Evolutionary conservation across 257 asterid genomes (phyloP).

Genomic region (Solanum etuberosum): DNA sequence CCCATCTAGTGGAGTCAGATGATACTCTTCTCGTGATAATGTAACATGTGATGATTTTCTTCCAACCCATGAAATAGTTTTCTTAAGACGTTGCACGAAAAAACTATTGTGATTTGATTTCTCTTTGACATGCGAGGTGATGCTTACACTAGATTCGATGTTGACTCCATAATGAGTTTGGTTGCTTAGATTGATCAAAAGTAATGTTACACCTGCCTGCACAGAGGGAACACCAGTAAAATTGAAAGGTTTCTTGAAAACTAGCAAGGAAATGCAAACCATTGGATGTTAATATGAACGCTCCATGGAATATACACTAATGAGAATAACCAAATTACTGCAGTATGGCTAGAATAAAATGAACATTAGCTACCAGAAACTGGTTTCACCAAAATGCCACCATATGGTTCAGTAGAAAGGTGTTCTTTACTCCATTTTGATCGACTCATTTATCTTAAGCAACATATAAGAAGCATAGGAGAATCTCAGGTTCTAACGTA

Average conservation of each 20-base stretch:
- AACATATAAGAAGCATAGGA: neutral
- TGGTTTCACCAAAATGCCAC: neutral
- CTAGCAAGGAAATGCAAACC: neutral
- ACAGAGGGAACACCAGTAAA: constrained; percentile 1
- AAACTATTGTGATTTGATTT: constrained; percentile 13
- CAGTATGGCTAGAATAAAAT: neutral
- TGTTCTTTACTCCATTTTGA: neutral
- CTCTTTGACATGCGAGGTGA: neutral
- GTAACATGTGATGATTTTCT: constrained; percentile 44
- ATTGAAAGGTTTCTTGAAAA: neutral
- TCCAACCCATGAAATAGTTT: constrained; percentile 66
- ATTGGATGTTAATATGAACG: neutral
- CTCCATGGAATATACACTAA: neutral
- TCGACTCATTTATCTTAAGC: neutral
- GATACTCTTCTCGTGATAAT: constrained; percentile 64
- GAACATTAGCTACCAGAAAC: neutral
- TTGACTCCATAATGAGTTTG: constrained; percentile 35
- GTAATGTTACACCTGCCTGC: constrained; percentile 66
- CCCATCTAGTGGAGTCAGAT: constrained; percentile 51
- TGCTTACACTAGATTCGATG: constrained; percentile 21
- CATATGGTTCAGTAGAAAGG: neutral
- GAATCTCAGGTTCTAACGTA: neutral
- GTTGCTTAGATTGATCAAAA: constrained; percentile 78
- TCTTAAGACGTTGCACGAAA: constrained; percentile 37
- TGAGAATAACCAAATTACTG: neutral